Percentiles rank a stretch among this genome's conserved stretches.
phyloP scores from a whole-genome alignment of 345 rosid species.

The Populus deltoides region DNA sequence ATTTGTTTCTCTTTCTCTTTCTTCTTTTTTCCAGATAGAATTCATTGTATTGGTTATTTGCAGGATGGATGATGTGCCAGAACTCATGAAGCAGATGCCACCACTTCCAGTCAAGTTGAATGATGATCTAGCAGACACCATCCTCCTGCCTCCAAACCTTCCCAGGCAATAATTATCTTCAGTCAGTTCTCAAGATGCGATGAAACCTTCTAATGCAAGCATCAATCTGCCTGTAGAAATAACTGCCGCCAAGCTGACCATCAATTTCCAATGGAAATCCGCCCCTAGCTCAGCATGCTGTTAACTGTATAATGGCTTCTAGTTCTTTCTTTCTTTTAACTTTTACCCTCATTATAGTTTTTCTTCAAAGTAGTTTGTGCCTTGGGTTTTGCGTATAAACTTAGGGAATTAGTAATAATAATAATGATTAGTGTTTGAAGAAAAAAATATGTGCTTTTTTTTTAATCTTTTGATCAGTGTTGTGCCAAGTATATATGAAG shows the following conservation, averaged over 20 bases:
- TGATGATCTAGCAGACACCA: slow-evolving; percentile 45
- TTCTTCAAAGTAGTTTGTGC: slow-evolving; percentile 12
- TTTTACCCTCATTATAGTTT: background rate
- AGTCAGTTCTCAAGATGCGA: background rate
- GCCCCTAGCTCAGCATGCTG: slow-evolving; percentile 11
- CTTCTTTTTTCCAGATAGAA: background rate
- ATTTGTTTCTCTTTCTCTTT: background rate
- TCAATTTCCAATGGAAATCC: background rate
- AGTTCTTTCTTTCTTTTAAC: background rate
- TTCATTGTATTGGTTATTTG: slow-evolving; percentile 4
- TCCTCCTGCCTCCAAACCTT: slow-evolving; percentile 35
- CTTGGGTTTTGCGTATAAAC: background rate
- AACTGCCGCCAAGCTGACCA: slow-evolving; percentile 6
- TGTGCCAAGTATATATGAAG: background rate
- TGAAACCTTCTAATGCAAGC: slow-evolving; percentile 19
- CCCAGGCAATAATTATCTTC: slow-evolving; percentile 4
- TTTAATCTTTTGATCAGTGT: background rate
- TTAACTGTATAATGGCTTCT: slow-evolving; percentile 5
- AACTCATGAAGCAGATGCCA: slow-evolving; percentile 77
- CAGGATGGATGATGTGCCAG: slow-evolving; percentile 59
- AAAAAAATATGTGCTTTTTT: background rate
- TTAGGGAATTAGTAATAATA: background rate
- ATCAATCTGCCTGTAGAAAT: slow-evolving; percentile 12
- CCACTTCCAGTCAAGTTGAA: slow-evolving; percentile 51
- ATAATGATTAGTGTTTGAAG: background rate